These are phyloP conservation scores for Coprinopsis strossmayeri DNA, from an alignment of 768 basidiomycete genomes.

Conservation along the genomic window DNA sequence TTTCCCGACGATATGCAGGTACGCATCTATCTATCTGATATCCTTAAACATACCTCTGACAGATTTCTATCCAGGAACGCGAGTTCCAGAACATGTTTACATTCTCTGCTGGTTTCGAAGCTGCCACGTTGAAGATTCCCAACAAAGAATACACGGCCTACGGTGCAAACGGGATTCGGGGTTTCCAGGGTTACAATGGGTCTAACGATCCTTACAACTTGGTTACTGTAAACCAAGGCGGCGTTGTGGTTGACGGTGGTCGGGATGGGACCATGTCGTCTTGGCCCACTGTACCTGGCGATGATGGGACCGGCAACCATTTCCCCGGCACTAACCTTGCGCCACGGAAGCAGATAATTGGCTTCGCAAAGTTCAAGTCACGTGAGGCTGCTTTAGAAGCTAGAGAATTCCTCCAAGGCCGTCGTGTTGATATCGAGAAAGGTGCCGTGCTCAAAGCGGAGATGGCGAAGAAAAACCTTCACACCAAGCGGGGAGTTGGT, in stretches of 20 bases:
- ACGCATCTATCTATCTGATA: constrained; percentile 23
- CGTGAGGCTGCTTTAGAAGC: constrained; percentile 84
- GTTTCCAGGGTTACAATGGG: constrained; percentile 35
- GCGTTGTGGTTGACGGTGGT: constrained; percentile 73
- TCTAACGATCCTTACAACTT: constrained; percentile 81
- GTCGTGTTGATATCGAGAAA: constrained; percentile 88
- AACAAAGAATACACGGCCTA: constrained; percentile 85
- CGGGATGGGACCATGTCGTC: constrained; percentile 67
- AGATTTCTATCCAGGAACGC: constrained; percentile 63
- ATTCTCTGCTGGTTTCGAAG: constrained; percentile 93
- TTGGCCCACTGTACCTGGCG: constrained; percentile 47
- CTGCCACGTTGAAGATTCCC: constrained; percentile 95
- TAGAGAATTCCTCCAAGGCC: constrained; percentile 81
- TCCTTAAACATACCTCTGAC: constrained; percentile 14
- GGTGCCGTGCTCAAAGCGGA: constrained; percentile 93
- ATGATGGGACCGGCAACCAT: constrained; percentile 22
- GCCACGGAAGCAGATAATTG: constrained; percentile 93
- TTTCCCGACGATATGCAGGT: constrained; percentile 99
- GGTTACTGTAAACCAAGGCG: constrained; percentile 77
- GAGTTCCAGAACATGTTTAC: constrained; percentile 99
- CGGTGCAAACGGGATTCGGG: constrained; percentile 25
- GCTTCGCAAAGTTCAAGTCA: constrained; percentile 93
- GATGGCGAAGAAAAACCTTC: constrained; percentile 99
- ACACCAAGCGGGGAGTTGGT: constrained; percentile 90
- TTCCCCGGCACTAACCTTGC: constrained; percentile 34